Base-by-base conservation (phyloP, 2,329 filamentous ascomycete species). In the Macroventuria anomochaeta region DNA sequence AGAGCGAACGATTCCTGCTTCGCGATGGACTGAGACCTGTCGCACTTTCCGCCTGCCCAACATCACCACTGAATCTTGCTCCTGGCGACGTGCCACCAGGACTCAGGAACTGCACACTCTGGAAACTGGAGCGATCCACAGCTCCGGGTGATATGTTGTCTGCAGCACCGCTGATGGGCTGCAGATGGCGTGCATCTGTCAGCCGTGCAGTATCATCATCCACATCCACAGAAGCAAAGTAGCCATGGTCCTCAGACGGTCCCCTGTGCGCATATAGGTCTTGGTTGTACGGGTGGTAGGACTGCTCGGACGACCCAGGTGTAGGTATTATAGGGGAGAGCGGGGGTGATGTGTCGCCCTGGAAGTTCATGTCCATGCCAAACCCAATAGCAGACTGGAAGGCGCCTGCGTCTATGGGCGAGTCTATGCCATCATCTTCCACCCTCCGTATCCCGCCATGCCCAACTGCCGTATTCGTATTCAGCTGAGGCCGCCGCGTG, bases 151-250 rank as follows among this genome's bases (percentile, higher is more conserved):
- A 75, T 25, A 75, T 65, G 12, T 77, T 68, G 36, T 75, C 75
- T 17, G 64, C 58, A 15, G 77, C 77, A 15, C 82, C 81, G 57
- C 80, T 82, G 36, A 86, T 83, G 36, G 84, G 83, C 57, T 85
- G 81, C 36, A 86, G 69, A 58, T 83, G 79, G 53, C 75, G 78
- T 49, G 75, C 70, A 61, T 85, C 81, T 1, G 85, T 88, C 69
- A 87, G 72, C 12, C 80, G 83, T 70, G 85, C 74, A 68, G 84
- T 81, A 78, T 88, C 76, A 71, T 85, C 79, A 58, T 84, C 80
- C 12, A 49, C 36, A 25, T 50, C 46, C 34, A 62, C 42, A 26
- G 80, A 78, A 4, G 84, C 80, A 56, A 83, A 83, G 66, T 84
- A 86, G 51, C 81, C 66, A n/a, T 80, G 78, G 29, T 79, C 77